Evolutionary conservation across 2,329 filamentous ascomycete species (phyloP).

Genomic region (Bipolaris victoriae): DNA sequence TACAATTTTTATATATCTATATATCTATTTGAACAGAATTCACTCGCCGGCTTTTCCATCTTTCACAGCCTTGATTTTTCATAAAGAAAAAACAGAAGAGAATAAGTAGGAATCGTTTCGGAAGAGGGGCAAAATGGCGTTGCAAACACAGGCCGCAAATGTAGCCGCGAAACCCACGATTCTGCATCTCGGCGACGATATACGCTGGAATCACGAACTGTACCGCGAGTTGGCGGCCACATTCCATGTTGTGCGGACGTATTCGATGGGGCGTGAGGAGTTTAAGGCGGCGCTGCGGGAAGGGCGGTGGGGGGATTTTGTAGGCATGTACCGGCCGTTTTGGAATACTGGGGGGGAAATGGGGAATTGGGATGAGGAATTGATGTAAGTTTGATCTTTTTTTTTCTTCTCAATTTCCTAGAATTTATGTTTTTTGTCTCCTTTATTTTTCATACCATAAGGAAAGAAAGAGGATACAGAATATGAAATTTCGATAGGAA

Average conservation of each 20-base stretch:
- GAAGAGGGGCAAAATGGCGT: not conserved
- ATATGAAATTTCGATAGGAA: too few relatives aligned
- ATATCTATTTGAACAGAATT: too few relatives aligned
- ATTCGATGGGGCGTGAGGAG: slow-evolving; percentile 48
- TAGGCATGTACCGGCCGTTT: slow-evolving; percentile 62
- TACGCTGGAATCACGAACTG: slow-evolving; percentile 54
- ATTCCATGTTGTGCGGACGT: slow-evolving; percentile 50
- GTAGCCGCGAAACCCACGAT: slow-evolving; percentile 40
- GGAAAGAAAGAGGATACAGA: too few relatives aligned
- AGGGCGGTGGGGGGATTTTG: slow-evolving; percentile 52
- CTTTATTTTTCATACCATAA: too few relatives aligned
- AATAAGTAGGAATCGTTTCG: too few relatives aligned
- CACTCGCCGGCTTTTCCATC: too few relatives aligned
- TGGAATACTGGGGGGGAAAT: slow-evolving; percentile 71
- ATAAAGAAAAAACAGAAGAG: too few relatives aligned
- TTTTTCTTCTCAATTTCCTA: too few relatives aligned
- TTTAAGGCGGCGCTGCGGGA: slow-evolving; percentile 50
- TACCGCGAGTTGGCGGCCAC: slow-evolving; percentile 46
- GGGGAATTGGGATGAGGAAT: slow-evolving; percentile 66
- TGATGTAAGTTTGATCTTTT: slow-evolving; percentile 51
- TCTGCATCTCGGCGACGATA: slow-evolving; percentile 54
- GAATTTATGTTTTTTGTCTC: too few relatives aligned
- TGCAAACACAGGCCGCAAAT: not conserved
- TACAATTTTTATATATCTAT: too few relatives aligned
- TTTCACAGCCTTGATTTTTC: too few relatives aligned